phyloP scores from a whole-genome alignment of 2,329 filamentous ascomycete species.

The Penicillium decumbens region DNA sequence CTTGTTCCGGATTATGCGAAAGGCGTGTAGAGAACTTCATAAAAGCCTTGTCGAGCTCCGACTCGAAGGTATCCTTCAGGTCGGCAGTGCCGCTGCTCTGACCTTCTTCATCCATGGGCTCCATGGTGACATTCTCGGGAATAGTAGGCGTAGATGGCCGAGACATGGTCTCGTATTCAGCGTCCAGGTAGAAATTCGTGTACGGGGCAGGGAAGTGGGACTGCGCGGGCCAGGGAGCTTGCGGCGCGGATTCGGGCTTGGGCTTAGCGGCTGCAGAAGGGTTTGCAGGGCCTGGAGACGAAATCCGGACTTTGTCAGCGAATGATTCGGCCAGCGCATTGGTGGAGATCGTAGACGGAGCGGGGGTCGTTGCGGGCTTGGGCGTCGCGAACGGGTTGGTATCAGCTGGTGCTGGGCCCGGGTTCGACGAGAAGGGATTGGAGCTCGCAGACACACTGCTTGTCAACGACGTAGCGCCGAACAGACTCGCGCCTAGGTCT shows the following conservation, averaged over 20 bases:
- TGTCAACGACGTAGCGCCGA: constrained; percentile 48
- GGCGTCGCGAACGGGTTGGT: constrained; percentile 60
- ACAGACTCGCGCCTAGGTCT: constrained; percentile 56
- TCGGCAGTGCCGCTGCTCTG: constrained; percentile 32
- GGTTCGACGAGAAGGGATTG: constrained; percentile 53
- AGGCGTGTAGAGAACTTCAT: constrained; percentile 75
- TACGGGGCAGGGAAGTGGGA: constrained; percentile 65
- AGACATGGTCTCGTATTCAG: constrained; percentile 84
- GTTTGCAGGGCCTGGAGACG: constrained; percentile 33
- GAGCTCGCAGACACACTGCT: constrained; percentile 36
- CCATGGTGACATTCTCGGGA: constrained; percentile 46
- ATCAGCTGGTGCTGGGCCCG: constrained; percentile 30
- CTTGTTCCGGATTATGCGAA: constrained; percentile 75
- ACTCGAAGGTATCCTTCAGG: constrained; percentile 71
- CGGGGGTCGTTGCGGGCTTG: constrained; percentile 29
- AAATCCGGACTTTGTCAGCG: constrained; percentile 62
- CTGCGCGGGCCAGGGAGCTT: constrained; percentile 70
- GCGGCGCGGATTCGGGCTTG: constrained; percentile 40
- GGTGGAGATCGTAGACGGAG: constrained; percentile 44
- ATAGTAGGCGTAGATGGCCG: constrained; percentile 48
- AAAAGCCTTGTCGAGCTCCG: constrained; percentile 68
- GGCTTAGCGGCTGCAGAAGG: constrained; percentile 26
- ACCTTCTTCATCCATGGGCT: constrained; percentile 35
- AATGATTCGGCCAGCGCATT: constrained; percentile 71
- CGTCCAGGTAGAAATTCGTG: constrained; percentile 75